phyloP scores from a whole-genome alignment of 345 rosid genomes.

The Theobroma cacao region DNA sequence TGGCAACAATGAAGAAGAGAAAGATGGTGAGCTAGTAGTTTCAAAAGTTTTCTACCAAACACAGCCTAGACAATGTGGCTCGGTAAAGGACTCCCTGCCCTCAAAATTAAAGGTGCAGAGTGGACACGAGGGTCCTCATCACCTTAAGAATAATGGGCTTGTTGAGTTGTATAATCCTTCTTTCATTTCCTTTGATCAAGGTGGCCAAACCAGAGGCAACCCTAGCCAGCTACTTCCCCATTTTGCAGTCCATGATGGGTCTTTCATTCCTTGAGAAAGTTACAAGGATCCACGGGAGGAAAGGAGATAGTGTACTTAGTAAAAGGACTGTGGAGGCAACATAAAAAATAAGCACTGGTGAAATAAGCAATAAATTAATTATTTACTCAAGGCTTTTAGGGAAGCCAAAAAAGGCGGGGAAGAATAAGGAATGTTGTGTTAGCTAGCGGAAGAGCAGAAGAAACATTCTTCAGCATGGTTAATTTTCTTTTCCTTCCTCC shows the following conservation, averaged over 20 bases:
- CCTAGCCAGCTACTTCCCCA: constrained; percentile 53
- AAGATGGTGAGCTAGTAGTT: constrained; percentile 92
- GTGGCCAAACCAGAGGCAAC: constrained; percentile 44
- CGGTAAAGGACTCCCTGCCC: constrained; percentile 34
- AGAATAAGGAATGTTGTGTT: background rate
- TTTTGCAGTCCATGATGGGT: constrained; percentile 60
- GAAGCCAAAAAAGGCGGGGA: background rate
- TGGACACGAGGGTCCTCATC: constrained; percentile 24
- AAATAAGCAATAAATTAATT: background rate
- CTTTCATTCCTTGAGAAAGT: constrained; percentile 50
- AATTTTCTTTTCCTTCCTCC: background rate
- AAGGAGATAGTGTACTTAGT: background rate
- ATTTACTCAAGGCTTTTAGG: background rate
- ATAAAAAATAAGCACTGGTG: background rate
- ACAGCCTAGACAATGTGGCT: constrained; percentile 90
- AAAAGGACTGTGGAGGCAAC: background rate
- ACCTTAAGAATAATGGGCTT: constrained; percentile 29
- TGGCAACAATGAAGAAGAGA: constrained; percentile 86
- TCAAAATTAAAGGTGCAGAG: constrained; percentile 34
- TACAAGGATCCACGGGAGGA: background rate
- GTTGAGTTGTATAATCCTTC: constrained; percentile 59
- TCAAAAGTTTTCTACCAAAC: constrained; percentile 97
- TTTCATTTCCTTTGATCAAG: constrained; percentile 65
- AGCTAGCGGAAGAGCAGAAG: background rate
- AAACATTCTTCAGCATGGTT: constrained; percentile 10